These are phyloP conservation scores for Geosmithia putterillii DNA, from an alignment of 2,329 filamentous ascomycete species.

Conservation along the genomic window DNA sequence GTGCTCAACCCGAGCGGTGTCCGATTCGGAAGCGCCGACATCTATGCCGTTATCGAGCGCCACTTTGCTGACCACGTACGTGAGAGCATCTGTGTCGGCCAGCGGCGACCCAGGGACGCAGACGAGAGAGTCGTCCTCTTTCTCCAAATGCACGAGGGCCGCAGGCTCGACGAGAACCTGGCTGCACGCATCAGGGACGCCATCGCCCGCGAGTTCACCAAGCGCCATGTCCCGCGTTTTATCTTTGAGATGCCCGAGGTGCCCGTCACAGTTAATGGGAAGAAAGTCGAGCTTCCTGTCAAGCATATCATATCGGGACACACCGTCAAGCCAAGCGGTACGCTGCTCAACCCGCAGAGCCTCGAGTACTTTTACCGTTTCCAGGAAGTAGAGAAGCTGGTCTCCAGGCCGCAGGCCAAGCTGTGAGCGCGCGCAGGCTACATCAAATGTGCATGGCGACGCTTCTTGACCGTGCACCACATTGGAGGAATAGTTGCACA, in stretches of 20 bases:
- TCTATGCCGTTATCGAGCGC: slow-evolving; percentile 62
- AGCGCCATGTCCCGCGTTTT: slow-evolving; percentile 65
- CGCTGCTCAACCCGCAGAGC: slow-evolving; percentile 63
- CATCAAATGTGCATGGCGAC: no score
- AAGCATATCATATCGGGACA: slow-evolving; percentile 75
- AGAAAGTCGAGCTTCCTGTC: slow-evolving; percentile 75
- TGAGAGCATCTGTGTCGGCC: slow-evolving; percentile 72
- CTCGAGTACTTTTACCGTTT: slow-evolving; percentile 63
- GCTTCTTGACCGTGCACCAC: no score
- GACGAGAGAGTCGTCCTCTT: slow-evolving; percentile 46
- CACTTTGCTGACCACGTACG: slow-evolving; percentile 49
- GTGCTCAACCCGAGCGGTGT: slow-evolving; percentile 72
- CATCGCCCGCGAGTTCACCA: slow-evolving; percentile 55
- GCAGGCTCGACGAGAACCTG: slow-evolving; percentile 39
- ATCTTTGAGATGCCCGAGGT: slow-evolving; percentile 74
- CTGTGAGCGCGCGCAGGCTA: slow-evolving; percentile 15
- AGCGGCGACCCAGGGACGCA: slow-evolving; percentile 46
- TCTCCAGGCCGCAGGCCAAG: slow-evolving; percentile 14
- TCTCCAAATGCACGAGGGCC: slow-evolving; percentile 42
- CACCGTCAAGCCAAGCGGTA: slow-evolving; percentile 62
- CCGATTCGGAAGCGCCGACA: slow-evolving; percentile 68
- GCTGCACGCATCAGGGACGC: slow-evolving; percentile 47
- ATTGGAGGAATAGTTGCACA: no score
- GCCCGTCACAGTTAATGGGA: slow-evolving; percentile 70
- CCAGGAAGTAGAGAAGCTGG: slow-evolving; percentile 20